phyloP scores from a whole-genome alignment of 371 early-diverging fungal species.

The Actinomortierella ambigua region DNA sequence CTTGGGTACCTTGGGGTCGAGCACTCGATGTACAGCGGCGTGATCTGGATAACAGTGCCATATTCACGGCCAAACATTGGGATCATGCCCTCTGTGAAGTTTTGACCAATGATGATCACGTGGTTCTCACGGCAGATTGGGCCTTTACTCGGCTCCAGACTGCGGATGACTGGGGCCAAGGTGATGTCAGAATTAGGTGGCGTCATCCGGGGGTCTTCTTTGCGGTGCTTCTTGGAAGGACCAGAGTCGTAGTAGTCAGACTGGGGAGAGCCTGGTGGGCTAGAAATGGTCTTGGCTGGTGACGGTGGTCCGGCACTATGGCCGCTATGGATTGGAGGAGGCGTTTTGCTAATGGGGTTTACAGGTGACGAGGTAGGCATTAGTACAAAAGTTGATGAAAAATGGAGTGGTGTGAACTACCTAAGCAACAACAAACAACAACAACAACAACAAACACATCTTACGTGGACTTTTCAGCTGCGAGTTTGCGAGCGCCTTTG shows the following conservation, averaged over 20 bases:
- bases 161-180: slow-evolving; percentile 30
- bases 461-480: no score
- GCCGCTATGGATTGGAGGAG: slow-evolving; percentile 21
- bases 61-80: slow-evolving; percentile 43
- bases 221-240: slow-evolving; percentile 25
- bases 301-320: slow-evolving; percentile 27
- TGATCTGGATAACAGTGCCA: slow-evolving; percentile 40
- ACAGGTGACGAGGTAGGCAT: no score
- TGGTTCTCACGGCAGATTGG: slow-evolving; percentile 47
- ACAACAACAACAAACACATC: no score
- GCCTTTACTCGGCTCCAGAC: slow-evolving; percentile 29
- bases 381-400: no score
- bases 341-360: slow-evolving; percentile 20
- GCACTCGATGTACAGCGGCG: slow-evolving; percentile 41
- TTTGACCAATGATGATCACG: slow-evolving; percentile 44
- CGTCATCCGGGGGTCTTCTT: slow-evolving; percentile 31
- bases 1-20: slow-evolving; percentile 29
- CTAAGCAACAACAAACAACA: no score
- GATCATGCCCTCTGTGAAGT: slow-evolving; percentile 40
- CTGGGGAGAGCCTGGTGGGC: slow-evolving; percentile 31
- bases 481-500: slow-evolving; percentile 14
- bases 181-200: slow-evolving; percentile 27
- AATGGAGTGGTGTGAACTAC: no score
- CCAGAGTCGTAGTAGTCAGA: slow-evolving; percentile 18
- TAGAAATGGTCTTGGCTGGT: slow-evolving; percentile 36